Evolutionary conservation across 139 green algal species (phyloP).

Genomic region (Asterochloris erici): DNA sequence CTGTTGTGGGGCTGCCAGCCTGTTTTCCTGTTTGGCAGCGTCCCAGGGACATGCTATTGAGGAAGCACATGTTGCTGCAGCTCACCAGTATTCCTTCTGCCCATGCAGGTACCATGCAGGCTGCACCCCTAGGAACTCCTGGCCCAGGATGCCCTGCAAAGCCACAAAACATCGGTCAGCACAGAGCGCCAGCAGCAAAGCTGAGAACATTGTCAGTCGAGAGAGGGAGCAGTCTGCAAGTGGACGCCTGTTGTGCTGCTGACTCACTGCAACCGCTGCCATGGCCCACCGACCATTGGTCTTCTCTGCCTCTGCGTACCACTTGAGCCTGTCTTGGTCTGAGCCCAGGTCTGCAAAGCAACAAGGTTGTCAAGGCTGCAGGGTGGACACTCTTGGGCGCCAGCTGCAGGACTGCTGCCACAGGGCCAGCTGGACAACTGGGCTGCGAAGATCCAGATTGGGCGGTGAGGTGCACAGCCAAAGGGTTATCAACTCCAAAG

Average conservation of each 20-base stretch:
- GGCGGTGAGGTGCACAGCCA: conserved; percentile 15
- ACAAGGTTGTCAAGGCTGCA: background rate
- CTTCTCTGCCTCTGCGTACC: conserved; percentile 71
- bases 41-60: too few relatives aligned
- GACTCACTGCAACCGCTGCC: conserved; percentile 55
- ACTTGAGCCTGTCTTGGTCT: background rate
- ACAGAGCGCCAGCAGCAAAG: too few relatives aligned
- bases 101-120: conserved; percentile 30
- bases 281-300: conserved; percentile 90
- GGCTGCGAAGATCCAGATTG: conserved; percentile 12
- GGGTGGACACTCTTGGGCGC: background rate
- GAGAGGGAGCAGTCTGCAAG: too few relatives aligned
- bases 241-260: too few relatives aligned
- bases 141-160: conserved; percentile 64
- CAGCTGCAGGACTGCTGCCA: background rate
- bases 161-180: too few relatives aligned
- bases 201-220: too few relatives aligned
- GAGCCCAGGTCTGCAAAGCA: background rate
- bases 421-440: background rate
- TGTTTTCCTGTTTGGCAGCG: too few relatives aligned
- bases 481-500: background rate
- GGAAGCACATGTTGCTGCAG: background rate
- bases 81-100: conserved; percentile 20
- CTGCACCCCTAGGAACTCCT: conserved; percentile 32
- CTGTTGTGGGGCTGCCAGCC: too few relatives aligned